A percentile compares a stretch with the other conserved stretches of the same genome.
phyloP scores from a whole-genome alignment of 805 yeast species.

The Debaryomyces prosopidis region DNA sequence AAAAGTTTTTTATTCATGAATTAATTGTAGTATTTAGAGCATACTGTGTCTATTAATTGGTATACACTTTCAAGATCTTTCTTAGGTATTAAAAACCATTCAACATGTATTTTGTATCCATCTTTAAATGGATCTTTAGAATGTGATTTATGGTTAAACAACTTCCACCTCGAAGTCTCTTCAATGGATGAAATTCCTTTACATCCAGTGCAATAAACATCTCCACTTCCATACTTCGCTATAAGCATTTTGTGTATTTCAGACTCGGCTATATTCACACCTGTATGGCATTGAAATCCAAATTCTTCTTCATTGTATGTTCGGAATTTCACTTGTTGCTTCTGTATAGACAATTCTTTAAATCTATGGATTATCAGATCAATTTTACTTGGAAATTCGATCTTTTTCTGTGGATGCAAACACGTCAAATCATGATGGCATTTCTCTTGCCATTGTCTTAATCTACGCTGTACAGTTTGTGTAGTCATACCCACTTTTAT shows the following conservation, averaged over 20 bases:
- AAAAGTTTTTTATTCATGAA: neutral
- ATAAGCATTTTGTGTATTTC: constrained; percentile 42
- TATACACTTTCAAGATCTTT: constrained; percentile 33
- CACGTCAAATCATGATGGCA: constrained; percentile 49
- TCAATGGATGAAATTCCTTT: neutral
- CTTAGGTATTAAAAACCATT: constrained; percentile 59
- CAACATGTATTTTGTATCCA: constrained; percentile 45
- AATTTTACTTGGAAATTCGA: neutral
- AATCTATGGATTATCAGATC: constrained; percentile 5
- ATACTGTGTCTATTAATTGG: constrained; percentile 29
- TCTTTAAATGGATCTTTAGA: constrained; percentile 5
- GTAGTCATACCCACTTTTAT: constrained; percentile 58
- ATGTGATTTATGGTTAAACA: neutral
- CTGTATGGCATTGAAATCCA: constrained; percentile 36
- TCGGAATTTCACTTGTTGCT: neutral
- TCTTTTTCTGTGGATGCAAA: constrained; percentile 31
- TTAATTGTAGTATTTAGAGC: constrained; percentile 9
- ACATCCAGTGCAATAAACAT: constrained; percentile 51
- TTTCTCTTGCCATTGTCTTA: constrained; percentile 53
- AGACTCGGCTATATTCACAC: constrained; percentile 40
- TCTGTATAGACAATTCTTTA: neutral
- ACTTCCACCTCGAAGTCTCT: neutral
- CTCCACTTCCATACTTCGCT: constrained; percentile 46
- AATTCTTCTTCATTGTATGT: constrained; percentile 20
- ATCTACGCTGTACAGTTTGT: constrained; percentile 39